Evolutionary conservation across 768 basidiomycete genomes (phyloP), one percentile per base, ranked within the genome.

Genomic region (Termitomyces sp.): DNA sequence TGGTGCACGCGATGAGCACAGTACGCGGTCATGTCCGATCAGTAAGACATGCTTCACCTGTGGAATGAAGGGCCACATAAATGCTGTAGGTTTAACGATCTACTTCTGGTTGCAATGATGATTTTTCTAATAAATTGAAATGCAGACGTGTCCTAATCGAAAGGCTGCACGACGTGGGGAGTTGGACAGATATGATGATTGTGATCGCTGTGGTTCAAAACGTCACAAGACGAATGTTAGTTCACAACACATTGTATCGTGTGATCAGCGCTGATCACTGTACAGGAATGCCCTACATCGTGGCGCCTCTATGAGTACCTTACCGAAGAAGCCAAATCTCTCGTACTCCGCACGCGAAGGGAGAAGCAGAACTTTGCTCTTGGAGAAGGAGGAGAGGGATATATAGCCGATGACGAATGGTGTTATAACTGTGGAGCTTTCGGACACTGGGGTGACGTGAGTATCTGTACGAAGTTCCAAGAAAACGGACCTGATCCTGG

Each of bases 61-160:
- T 63, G 88, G 88, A 16, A 90, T 90, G 88, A 89, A 88, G 66
- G 91, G 91, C 2, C 90, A 92, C 65, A 82, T 91, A 54, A 89
- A 80, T 61, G 77, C 74, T 56, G 90, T 89, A 62, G 48, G 80
- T 69, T 17, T 29, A 11, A 9, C 44, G 10, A 17, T n/a, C 9
- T 21, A 38, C 25, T 41, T 17, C 7, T 19, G 47, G n/a, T 40
- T 38, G 7, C 16, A 19, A 35, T 27, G 19, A 34, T 17, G 3
- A n/a, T n/a, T n/a, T n/a, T 16, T 43, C 23, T 41, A 40, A 34
- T 14, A 47, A 8, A 8, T 10, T 43, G 8, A 49, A 46, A 37
- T 27, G 35, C 63, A 90, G 87, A 81, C 78, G n/a, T 92, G 89
- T 66, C 88, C 90, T 4, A 89, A 90, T 68, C 81, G 84, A 45